These are phyloP conservation scores for Acer yangbiense DNA, from an alignment of 345 rosid genomes.

Conservation along the genomic window DNA sequence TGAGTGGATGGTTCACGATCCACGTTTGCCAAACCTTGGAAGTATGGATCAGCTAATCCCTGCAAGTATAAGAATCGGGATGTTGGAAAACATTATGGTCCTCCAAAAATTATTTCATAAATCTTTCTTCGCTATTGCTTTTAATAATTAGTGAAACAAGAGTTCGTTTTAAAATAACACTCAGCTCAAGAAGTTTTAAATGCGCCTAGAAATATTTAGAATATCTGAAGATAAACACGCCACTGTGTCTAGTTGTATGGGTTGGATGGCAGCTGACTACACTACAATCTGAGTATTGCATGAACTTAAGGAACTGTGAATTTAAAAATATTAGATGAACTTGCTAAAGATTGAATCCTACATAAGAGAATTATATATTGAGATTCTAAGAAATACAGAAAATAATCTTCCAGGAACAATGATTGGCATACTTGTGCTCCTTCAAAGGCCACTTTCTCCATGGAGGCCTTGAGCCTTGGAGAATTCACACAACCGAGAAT, in stretches of 20 bases:
- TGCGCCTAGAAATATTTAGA: background rate
- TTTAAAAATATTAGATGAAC: conserved; percentile 5
- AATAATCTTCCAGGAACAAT: background rate
- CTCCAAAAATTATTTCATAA: background rate
- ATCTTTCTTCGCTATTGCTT: background rate
- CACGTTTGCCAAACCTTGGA: conserved; percentile 76
- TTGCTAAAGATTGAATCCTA: conserved; percentile 1
- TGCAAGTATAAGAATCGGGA: conserved; percentile 35
- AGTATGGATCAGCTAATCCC: conserved; percentile 95
- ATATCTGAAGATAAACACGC: background rate
- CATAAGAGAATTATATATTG: background rate
- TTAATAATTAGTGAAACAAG: background rate
- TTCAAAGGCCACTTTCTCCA: background rate
- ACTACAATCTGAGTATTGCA: background rate
- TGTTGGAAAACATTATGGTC: conserved; percentile 15
- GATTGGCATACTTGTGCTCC: background rate
- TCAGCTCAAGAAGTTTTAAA: background rate
- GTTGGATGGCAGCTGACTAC: background rate
- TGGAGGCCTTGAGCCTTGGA: background rate
- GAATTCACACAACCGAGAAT: background rate
- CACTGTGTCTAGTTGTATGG: conserved; percentile 1
- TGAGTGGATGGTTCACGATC: conserved; percentile 90
- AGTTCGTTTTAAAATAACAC: background rate
- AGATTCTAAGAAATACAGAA: background rate
- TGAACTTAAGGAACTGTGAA: background rate